Conservation (phyloP, 345 rosid genomes). For the Aquilaria sinensis region DNA sequence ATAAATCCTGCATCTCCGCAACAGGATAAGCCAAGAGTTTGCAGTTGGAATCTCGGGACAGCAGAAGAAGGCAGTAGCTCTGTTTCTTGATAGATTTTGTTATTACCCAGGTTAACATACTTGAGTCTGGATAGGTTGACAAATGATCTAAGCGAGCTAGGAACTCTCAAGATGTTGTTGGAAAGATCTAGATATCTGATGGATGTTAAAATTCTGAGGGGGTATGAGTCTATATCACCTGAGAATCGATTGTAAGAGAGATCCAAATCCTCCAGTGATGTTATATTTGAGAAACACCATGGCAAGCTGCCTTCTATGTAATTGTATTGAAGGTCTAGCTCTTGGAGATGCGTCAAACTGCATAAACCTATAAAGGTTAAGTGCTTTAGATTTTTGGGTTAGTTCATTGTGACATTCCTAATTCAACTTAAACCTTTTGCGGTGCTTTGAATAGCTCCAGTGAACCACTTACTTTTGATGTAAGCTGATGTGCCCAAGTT, state of each 20-base stretch:
- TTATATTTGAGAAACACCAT: neutral
- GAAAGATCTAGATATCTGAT: neutral
- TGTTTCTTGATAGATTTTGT: neutral
- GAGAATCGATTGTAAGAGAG: conserved; percentile 4
- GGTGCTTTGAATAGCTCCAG: too few relatives aligned
- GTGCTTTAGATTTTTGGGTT: too few relatives aligned
- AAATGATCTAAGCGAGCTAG: conserved; percentile 4
- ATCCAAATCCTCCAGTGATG: neutral
- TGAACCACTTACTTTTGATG: too few relatives aligned
- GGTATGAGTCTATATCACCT: conserved; percentile 1
- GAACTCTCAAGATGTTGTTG: conserved; percentile 8
- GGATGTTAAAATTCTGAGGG: neutral
- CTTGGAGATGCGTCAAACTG: neutral
- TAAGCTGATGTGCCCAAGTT: too few relatives aligned
- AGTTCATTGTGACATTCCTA: too few relatives aligned
- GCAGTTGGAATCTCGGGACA: conserved; percentile 3
- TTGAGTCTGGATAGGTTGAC: conserved; percentile 6
- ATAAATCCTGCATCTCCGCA: neutral
- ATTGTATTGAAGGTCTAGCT: neutral
- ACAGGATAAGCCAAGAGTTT: neutral
- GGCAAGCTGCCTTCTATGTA: conserved; percentile 7
- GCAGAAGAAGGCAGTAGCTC: neutral
- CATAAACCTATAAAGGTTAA: conserved; percentile 19
- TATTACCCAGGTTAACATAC: neutral
- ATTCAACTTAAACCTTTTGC: too few relatives aligned